Evolutionary conservation across 495 filamentous ascomycete genomes (phyloP).

Genomic region (Hyaloscypha variabilis): DNA sequence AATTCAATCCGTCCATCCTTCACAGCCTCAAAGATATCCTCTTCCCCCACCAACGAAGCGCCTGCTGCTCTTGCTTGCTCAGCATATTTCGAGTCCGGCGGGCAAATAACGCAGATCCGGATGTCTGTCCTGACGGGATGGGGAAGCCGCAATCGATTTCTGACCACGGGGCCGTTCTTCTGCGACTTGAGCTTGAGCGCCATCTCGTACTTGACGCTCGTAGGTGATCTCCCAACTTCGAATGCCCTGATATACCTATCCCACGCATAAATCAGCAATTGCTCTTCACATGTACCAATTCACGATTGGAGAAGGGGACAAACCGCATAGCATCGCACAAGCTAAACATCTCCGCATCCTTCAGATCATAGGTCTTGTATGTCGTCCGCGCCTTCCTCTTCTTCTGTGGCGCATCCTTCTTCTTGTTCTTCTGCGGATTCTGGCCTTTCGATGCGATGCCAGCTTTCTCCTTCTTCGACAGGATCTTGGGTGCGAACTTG

Average conservation of each 20-base stretch:
- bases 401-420: conserved; percentile 56
- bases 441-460: neutral
- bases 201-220: conserved; percentile 82
- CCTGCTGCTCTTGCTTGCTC: conserved; percentile 73
- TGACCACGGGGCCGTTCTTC: conserved; percentile 82
- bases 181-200: conserved; percentile 74
- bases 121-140: conserved; percentile 85
- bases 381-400: conserved; percentile 65
- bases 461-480: conserved; percentile 10
- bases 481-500: conserved; percentile 41
- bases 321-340: conserved; percentile 95
- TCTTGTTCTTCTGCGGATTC: conserved; percentile 43
- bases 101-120: conserved; percentile 85
- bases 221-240: conserved; percentile 82
- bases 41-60: conserved; percentile 80
- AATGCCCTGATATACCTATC: conserved; percentile 83
- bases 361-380: conserved; percentile 64
- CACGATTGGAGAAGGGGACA: conserved; percentile 19
- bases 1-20: conserved; percentile 78
- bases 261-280: neutral
- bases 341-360: conserved; percentile 67
- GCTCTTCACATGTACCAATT: no score
- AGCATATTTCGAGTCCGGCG: conserved; percentile 68
- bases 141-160: conserved; percentile 84
- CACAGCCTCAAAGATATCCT: conserved; percentile 80